Base-by-base conservation (phyloP, 2,329 filamentous ascomycete species). In the Eutypa lata region DNA sequence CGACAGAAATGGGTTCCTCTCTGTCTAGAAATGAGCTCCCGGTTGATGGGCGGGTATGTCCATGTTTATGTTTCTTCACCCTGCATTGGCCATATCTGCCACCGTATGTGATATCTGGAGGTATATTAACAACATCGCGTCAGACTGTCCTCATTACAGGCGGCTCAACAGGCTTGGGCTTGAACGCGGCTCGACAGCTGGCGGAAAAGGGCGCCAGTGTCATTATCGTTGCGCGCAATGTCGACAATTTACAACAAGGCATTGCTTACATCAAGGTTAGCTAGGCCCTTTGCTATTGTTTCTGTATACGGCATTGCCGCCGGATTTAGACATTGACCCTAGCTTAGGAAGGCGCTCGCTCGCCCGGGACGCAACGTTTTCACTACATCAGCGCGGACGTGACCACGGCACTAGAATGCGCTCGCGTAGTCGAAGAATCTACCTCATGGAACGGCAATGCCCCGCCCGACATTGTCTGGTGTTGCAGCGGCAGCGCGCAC, bases 81-180 rank as follows among this genome's bases (percentile, higher is more conserved):
- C 3, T 11, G 16, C 22, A 11, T 16, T 6, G 22, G 14, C 11
- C 31, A n/a, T 28, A 33, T 13, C 47, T 2, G 48, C n/a, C n/a
- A n/a, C n/a, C n/a, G n/a, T n/a, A n/a, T n/a, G n/a, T n/a, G n/a
- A n/a, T n/a, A n/a, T n/a, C n/a, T n/a, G n/a, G n/a, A n/a, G n/a
- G n/a, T 21, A 26, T 33, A 10, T 54, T 48, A 13, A 33, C 11
- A 16, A 38, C n/a, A 16, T 22, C 42, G n/a, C 44, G 43, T 14
- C 60, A 89, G 85, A 89, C 86, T 2, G 78, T 87, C 16, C 68
- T 90, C 47, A 77, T 90, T 49, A 90, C 87, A 0, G 87, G 87
- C 47, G 86, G 82, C 43, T 90, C 87, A 1, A 82, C 87, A 62
- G 87, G 87, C 49, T 84, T 89, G 77, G 87, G 87, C 37, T 78